A percentile compares a stretch with the other conserved stretches of the same genome.
These are phyloP conservation scores for Penicillium hesseltinei DNA, from an alignment of 2,329 filamentous ascomycete species.

Conservation along the genomic window DNA sequence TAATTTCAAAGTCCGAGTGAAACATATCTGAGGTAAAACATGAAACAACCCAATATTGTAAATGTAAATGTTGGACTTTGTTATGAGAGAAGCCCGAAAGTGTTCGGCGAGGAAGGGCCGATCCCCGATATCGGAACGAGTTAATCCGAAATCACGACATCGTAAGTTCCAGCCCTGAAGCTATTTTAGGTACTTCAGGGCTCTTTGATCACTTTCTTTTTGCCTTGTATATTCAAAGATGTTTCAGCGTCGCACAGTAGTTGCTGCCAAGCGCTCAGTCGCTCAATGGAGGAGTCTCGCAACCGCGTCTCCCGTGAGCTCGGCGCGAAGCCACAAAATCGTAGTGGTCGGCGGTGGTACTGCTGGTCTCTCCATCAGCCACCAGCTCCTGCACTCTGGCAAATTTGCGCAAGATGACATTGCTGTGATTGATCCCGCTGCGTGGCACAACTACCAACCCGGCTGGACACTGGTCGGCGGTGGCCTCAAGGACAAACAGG, in stretches of 20 bases:
- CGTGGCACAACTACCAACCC: slow-evolving; percentile 66
- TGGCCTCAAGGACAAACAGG: slow-evolving; percentile 62
- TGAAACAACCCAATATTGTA: background rate
- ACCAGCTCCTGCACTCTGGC: slow-evolving; percentile 63
- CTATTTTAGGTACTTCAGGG: background rate
- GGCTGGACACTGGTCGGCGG: slow-evolving; percentile 69
- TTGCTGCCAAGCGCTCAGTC: slow-evolving; percentile 22
- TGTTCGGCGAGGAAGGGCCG: background rate
- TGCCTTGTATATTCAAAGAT: slow-evolving; percentile 21
- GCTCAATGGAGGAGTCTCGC: slow-evolving; percentile 20
- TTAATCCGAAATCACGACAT: slow-evolving; percentile 14
- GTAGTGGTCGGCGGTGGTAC: slow-evolving; percentile 67
- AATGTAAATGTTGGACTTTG: background rate
- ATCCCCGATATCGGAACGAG: slow-evolving; percentile 8
- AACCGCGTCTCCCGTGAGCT: slow-evolving; percentile 37
- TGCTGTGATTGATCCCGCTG: slow-evolving; percentile 62
- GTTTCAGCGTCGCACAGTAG: slow-evolving; percentile 27
- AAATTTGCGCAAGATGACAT: slow-evolving; percentile 60
- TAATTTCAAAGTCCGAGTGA: no score
- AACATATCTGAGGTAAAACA: background rate
- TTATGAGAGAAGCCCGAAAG: background rate
- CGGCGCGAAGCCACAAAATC: slow-evolving; percentile 57
- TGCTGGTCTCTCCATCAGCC: slow-evolving; percentile 64
- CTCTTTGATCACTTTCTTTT: background rate
- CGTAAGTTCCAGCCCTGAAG: background rate